Percentiles rank a stretch among this genome's conserved stretches.
phyloP scores from a whole-genome alignment of 768 basidiomycete genomes.

The Mycena crocata region DNA sequence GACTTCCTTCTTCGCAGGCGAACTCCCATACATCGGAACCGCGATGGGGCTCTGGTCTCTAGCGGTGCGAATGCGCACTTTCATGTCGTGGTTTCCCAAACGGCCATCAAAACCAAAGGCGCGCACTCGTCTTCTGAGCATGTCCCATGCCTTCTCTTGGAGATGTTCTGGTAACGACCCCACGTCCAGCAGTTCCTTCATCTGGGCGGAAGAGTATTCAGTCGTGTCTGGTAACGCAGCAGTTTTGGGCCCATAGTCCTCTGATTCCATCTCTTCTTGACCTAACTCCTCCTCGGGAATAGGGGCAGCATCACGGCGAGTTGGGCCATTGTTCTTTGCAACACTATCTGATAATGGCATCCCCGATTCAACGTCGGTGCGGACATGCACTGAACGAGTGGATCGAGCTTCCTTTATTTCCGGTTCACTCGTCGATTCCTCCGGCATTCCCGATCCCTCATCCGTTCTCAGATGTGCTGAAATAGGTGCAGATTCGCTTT shows the following conservation, averaged over 20 bases:
- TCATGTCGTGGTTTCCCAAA: not conserved
- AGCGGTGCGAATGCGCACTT: not conserved
- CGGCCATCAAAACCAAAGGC: conserved; percentile 10
- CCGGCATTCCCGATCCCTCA: not conserved
- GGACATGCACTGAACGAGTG: too few species aligned
- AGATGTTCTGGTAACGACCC: conserved; percentile 5
- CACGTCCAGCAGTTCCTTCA: not conserved
- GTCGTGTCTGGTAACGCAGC: not conserved
- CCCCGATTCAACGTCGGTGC: too few species aligned
- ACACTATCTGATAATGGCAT: too few species aligned
- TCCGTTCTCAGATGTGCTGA: not conserved
- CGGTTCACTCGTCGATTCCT: too few species aligned
- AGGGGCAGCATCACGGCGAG: too few species aligned
- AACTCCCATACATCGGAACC: conserved; percentile 26
- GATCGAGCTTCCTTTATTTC: too few species aligned
- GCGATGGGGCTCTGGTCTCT: not conserved
- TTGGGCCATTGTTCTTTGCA: too few species aligned
- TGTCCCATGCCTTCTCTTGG: not conserved
- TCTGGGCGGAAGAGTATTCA: not conserved
- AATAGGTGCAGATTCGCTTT: not conserved
- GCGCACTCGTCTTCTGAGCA: not conserved
- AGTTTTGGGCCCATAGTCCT: too few species aligned
- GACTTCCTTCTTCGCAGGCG: not conserved
- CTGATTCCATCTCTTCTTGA: too few species aligned
- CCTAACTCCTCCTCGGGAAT: too few species aligned